These are phyloP conservation scores for Aspergillus unguis DNA, from an alignment of 2,329 filamentous ascomycete genomes.

Conservation along the genomic window DNA sequence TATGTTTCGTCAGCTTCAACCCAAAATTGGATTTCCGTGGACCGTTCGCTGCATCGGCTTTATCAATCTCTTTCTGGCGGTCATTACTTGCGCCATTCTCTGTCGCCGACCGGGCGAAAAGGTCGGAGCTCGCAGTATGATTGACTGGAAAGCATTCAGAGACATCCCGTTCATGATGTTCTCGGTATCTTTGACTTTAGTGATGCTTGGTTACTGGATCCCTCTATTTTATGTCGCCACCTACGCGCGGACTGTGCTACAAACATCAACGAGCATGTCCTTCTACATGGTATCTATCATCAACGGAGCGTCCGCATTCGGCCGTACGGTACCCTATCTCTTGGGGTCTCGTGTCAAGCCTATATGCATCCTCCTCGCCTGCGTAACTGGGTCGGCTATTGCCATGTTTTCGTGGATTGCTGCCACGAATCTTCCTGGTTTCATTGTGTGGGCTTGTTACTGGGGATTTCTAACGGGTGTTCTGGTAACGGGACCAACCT, in stretches of 20 bases:
- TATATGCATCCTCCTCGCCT: constrained; percentile 21
- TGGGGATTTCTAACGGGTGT: constrained; percentile 32
- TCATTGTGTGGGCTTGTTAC: constrained; percentile 33
- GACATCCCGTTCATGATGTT: constrained; percentile 44
- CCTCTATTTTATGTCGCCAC: constrained; percentile 43
- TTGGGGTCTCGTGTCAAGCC: constrained; percentile 34
- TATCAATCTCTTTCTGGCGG: constrained; percentile 45
- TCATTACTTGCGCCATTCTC: constrained; percentile 33
- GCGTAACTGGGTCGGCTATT: constrained; percentile 22
- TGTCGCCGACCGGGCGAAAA: constrained; percentile 39
- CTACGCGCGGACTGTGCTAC: constrained; percentile 43
- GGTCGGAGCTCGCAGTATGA: constrained; percentile 36
- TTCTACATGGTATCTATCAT: constrained; percentile 52
- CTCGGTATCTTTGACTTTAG: constrained; percentile 45
- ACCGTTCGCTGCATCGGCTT: constrained; percentile 57
- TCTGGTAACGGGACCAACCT: constrained; percentile 29
- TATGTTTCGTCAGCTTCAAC: constrained; percentile 52
- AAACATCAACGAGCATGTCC: constrained; percentile 47
- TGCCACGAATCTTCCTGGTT: constrained; percentile 19
- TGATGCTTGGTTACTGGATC: constrained; percentile 48
- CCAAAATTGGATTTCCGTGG: constrained; percentile 58
- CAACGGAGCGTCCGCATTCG: constrained; percentile 51
- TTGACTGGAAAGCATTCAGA: constrained; percentile 40
- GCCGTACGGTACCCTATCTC: constrained; percentile 48
- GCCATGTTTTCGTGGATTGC: constrained; percentile 36